A percentile compares a stretch with the other conserved stretches of the same genome.
Conservation (phyloP, 2,329 filamentous ascomycete genomes). For the Sporothrix pallida region DNA sequence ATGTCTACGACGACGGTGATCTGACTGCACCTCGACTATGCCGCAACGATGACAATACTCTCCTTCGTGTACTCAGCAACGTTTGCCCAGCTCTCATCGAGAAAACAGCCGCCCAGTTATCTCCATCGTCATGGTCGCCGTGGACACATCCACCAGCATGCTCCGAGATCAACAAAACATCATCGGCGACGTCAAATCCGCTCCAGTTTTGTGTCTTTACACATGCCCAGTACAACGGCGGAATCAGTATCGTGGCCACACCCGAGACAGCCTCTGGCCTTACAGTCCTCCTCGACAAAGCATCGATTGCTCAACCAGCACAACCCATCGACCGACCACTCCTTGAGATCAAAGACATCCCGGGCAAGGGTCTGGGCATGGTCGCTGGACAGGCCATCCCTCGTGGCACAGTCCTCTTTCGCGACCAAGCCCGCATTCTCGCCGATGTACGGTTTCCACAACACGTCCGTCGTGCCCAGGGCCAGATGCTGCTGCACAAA, state of each 20-base stretch:
- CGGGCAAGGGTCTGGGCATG: conserved; percentile 16
- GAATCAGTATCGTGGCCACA: conserved; percentile 39
- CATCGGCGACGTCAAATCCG: background rate
- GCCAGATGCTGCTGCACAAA: conserved; percentile 19
- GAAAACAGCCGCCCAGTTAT: background rate
- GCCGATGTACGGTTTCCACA: conserved; percentile 8
- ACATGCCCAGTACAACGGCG: conserved; percentile 35
- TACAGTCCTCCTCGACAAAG: background rate
- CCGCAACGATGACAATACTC: background rate
- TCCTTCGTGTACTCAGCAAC: background rate
- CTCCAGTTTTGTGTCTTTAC: conserved; percentile 41
- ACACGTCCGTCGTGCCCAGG: conserved; percentile 12
- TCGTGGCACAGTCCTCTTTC: conserved; percentile 13
- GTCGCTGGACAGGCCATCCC: conserved; percentile 17
- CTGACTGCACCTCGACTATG: background rate
- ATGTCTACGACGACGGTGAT: conserved; percentile 14
- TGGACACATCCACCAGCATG: conserved; percentile 40
- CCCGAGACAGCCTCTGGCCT: conserved; percentile 42
- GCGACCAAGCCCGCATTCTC: conserved; percentile 9
- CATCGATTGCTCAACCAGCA: background rate
- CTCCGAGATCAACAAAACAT: conserved; percentile 36
- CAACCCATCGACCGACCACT: background rate
- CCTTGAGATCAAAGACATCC: background rate
- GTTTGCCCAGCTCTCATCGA: background rate
- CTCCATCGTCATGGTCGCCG: conserved; percentile 31